Conservation (phyloP, 441 rosid genomes). For the Croton laevigatus region DNA sequence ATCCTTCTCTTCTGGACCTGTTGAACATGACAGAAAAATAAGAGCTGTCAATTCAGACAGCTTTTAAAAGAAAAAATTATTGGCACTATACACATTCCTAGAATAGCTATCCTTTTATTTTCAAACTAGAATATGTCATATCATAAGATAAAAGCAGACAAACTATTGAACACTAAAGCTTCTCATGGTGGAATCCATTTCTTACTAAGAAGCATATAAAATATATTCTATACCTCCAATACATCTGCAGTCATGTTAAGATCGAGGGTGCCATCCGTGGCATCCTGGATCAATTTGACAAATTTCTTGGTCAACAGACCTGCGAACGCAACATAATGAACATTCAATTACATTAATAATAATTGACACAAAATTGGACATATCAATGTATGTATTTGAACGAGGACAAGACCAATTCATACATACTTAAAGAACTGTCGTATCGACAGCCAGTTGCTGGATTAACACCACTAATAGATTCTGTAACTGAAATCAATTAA, state of each 20-base stretch:
- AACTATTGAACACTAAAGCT: background rate
- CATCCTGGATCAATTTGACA: slow-evolving; percentile 59
- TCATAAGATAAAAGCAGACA: background rate
- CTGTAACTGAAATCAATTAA: slow-evolving; percentile 33
- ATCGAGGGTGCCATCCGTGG: slow-evolving; percentile 81
- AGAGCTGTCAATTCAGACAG: slow-evolving; percentile 9
- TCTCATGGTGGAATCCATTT: background rate
- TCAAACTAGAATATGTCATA: background rate
- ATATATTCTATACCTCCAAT: slow-evolving; percentile 52
- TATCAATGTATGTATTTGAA: background rate
- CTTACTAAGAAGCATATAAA: slow-evolving; percentile 1
- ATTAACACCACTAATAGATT: slow-evolving; percentile 36
- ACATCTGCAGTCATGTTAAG: slow-evolving; percentile 66
- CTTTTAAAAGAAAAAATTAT: background rate
- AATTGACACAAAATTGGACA: background rate
- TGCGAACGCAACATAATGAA: slow-evolving; percentile 27
- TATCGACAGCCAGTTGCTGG: slow-evolving; percentile 54
- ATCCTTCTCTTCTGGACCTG: slow-evolving; percentile 93
- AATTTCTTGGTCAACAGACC: slow-evolving; percentile 79
- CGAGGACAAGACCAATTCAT: background rate
- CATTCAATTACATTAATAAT: background rate
- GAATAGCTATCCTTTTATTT: background rate
- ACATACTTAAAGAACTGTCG: slow-evolving; percentile 71
- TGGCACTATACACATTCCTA: background rate
- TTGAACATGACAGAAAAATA: slow-evolving; percentile 18